A percentile compares a stretch with the other conserved stretches of the same genome.
These are phyloP conservation scores for Fusarium transvaalense DNA, from an alignment of 2,329 filamentous ascomycete species.

Conservation along the genomic window DNA sequence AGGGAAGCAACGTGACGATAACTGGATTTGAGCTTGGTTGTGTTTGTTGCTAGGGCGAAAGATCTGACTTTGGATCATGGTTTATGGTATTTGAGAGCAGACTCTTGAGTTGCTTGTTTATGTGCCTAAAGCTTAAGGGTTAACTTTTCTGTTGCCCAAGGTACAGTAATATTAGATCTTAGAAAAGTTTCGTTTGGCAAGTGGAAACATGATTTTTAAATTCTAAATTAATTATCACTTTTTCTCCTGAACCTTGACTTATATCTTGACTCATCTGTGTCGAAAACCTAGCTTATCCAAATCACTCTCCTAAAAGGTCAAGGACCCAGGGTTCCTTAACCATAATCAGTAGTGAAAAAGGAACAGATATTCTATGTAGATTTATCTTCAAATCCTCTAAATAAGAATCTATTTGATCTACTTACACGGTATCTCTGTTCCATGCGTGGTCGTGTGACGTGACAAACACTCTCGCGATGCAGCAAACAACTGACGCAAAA, in stretches of 20 bases:
- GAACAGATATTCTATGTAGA: neutral
- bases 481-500: slow-evolving; percentile 19
- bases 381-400: too few species aligned
- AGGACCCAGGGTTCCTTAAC: neutral
- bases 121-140: neutral
- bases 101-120: neutral
- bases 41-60: neutral
- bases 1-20: neutral
- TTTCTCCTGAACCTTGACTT: neutral
- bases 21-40: neutral
- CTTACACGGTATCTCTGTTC: neutral
- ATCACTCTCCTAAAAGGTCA: neutral
- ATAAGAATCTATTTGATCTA: neutral
- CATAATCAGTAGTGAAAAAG: neutral
- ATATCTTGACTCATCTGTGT: neutral
- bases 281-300: neutral
- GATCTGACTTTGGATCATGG: neutral
- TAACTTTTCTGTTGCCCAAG: neutral
- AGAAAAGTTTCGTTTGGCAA: neutral
- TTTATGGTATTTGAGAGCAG: neutral
- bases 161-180: too few species aligned
- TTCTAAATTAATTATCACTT: neutral
- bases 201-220: neutral
- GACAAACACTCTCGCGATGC: slow-evolving; percentile 10
- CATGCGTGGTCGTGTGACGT: neutral